Percentiles rank a stretch among this genome's conserved stretches.
Evolutionary conservation across 75 land plant genomes (phyloP).

Genomic region (Adiantum capillusveneris): DNA sequence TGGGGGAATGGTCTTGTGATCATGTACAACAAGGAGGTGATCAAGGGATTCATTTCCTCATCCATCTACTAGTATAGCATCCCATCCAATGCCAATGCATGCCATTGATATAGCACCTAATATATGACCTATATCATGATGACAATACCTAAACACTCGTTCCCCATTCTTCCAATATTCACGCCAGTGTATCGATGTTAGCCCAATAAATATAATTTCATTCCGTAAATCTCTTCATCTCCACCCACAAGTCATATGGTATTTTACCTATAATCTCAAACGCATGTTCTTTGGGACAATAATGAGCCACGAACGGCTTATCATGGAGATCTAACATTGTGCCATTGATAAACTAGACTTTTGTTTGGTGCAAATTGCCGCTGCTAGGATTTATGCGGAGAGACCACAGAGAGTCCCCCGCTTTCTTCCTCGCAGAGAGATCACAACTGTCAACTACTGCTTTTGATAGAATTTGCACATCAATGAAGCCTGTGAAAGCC

Average conservation of each 20-base stretch:
- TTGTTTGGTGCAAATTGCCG: constrained; percentile 95
- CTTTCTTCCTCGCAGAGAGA: too few relatives aligned
- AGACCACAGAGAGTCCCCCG: constrained; percentile 97
- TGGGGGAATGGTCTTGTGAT: neutral
- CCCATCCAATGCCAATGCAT: too few relatives aligned
- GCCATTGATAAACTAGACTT: constrained; percentile 65
- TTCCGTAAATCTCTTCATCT: constrained; percentile 19
- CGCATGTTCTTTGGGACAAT: constrained; percentile 86
- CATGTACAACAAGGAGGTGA: too few relatives aligned
- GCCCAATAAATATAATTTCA: constrained; percentile 34
- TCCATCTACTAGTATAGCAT: constrained; percentile 65
- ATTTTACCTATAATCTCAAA: constrained; percentile 56
- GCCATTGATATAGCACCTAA: too few relatives aligned
- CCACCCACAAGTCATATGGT: too few relatives aligned
- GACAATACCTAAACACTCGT: constrained; percentile 83
- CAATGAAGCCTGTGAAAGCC: constrained; percentile 22
- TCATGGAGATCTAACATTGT: too few relatives aligned
- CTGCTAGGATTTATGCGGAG: constrained; percentile 93
- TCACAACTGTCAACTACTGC: constrained; percentile 62
- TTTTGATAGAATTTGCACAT: too few relatives aligned
- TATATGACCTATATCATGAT: too few relatives aligned
- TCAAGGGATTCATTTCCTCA: constrained; percentile 46
- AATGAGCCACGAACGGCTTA: too few relatives aligned
- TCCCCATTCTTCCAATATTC: constrained; percentile 99
- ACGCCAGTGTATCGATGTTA: constrained; percentile 84